phyloP scores from a whole-genome alignment of 2,329 filamentous ascomycete genomes.

The Aspergillus terreus region DNA sequence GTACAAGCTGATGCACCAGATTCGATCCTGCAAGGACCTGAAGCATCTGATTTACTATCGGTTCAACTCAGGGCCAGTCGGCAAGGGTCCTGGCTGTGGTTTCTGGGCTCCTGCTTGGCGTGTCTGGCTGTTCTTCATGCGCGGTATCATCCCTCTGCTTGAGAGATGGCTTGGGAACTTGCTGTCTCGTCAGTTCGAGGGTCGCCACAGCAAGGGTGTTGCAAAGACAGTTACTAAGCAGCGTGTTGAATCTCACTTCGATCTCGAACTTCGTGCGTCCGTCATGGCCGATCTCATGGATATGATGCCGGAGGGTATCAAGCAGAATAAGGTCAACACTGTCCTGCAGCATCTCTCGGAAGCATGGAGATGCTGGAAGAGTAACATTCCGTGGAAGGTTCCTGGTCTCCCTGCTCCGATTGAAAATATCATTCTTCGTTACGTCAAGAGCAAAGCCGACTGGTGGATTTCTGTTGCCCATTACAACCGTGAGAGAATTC shows the following conservation, averaged over 20 bases:
- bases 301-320: slow-evolving; percentile 99
- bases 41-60: slow-evolving; percentile 99
- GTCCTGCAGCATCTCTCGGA: slow-evolving; percentile 96
- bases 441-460: slow-evolving; percentile 98
- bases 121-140: slow-evolving; percentile 99
- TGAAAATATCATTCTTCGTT: slow-evolving; percentile 96
- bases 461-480: slow-evolving; percentile 99
- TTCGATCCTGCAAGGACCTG: slow-evolving; percentile 95
- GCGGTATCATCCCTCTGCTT: slow-evolving; percentile 92
- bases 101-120: slow-evolving; percentile 99
- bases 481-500: slow-evolving; percentile 96
- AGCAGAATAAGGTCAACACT: slow-evolving; percentile 98
- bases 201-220: slow-evolving; percentile 96
- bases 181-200: slow-evolving; percentile 94
- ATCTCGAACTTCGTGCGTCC: slow-evolving; percentile 91
- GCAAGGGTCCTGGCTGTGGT: slow-evolving; percentile 94
- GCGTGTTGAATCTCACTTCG: slow-evolving; percentile 97
- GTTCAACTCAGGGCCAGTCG: slow-evolving; percentile 94
- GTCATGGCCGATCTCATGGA: slow-evolving; percentile 99
- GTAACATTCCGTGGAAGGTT: slow-evolving; percentile 99
- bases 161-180: slow-evolving; percentile 97
- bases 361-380: slow-evolving; percentile 99
- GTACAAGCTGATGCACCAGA: slow-evolving; percentile 99
- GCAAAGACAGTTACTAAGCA: slow-evolving; percentile 99
- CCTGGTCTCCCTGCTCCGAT: slow-evolving; percentile 94